A percentile compares a stretch with the other conserved stretches of the same genome.
Conservation (phyloP, 345 rosid genomes). For the Aquilaria yunnanensis region DNA sequence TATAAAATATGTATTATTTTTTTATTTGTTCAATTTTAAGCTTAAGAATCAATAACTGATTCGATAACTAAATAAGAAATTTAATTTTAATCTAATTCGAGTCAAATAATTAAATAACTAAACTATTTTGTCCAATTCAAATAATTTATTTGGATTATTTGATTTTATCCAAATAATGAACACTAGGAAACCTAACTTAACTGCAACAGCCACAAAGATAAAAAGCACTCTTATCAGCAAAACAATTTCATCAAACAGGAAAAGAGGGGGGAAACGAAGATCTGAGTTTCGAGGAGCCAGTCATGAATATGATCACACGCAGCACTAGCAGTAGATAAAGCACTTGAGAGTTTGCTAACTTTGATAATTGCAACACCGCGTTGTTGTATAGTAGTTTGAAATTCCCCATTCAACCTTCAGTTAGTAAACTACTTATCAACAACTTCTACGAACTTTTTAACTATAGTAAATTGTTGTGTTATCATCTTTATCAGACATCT, state of each 20-base stretch:
- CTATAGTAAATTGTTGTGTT: not conserved
- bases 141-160: too few relatives aligned
- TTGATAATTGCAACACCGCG: conserved; percentile 66
- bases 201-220: conserved; percentile 15
- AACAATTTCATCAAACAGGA: not conserved
- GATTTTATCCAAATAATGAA: too few relatives aligned
- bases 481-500: conserved; percentile 40
- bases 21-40: too few relatives aligned
- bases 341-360: conserved; percentile 66
- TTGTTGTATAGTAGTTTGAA: conserved; percentile 52
- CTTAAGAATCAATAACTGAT: too few relatives aligned
- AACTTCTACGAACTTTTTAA: not conserved
- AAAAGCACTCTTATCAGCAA: not conserved
- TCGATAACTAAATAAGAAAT: too few relatives aligned
- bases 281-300: conserved; percentile 80
- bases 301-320: conserved; percentile 84
- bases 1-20: too few relatives aligned
- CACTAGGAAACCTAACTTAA: conserved; percentile 62
- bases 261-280: not conserved
- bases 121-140: too few relatives aligned
- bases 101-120: too few relatives aligned
- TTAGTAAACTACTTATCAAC: not conserved
- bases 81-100: too few relatives aligned
- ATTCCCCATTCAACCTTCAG: conserved; percentile 49
- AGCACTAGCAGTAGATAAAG: conserved; percentile 77